Base-by-base conservation (phyloP, 2,329 filamentous ascomycete genomes). In the Phialophora verrucosa region DNA sequence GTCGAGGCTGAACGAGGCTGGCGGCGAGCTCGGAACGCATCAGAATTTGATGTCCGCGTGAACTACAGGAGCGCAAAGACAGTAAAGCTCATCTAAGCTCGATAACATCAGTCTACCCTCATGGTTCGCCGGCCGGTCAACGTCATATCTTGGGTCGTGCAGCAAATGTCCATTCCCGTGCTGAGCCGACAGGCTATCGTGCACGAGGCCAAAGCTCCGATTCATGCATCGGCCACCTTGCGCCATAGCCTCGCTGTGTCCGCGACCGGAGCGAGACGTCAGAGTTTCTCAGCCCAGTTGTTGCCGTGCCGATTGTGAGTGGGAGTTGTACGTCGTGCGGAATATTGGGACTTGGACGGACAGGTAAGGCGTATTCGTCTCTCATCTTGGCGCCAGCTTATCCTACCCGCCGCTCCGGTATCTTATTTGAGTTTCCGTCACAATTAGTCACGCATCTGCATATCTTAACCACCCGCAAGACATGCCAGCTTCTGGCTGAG, bases 381-480 rank as follows among this genome's bases (percentile, higher is more conserved):
- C 35, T 11, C 32, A 0, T 12, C 35, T 42, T 42, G 35, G 35
- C 35, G 35, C 12, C 35, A 17, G 35, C 35, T 38, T 17, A 38
- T 4, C 35, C 14, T 17, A 38, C 14, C 35, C 14, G 32, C 4
- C 10, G 10, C 32, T 14, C 35, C 12, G 4, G 14, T 3, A 42
- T 14, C 25, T 50, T 3, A 42, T 14, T 50, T 50, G 10, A 5
- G 47, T 27, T 11, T 23, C 47, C 10, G 23, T 50, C 47, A 6
- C n/a, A 50, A 23, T 50, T 50, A 50, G 17, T 50, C 47, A 50
- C 17, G 47, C 47, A 4, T 50, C 23, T 23, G 47, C 47, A 50
- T 50, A n/a, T n/a, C n/a, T n/a, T n/a, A 6, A 6, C 23, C 47
- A 6, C 1, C 17, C 20, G 12, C 47, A 50, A 50, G 47, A 23